These are phyloP conservation scores for Serendipita sp. DNA, from an alignment of 768 basidiomycete species.

Conservation along the genomic window DNA sequence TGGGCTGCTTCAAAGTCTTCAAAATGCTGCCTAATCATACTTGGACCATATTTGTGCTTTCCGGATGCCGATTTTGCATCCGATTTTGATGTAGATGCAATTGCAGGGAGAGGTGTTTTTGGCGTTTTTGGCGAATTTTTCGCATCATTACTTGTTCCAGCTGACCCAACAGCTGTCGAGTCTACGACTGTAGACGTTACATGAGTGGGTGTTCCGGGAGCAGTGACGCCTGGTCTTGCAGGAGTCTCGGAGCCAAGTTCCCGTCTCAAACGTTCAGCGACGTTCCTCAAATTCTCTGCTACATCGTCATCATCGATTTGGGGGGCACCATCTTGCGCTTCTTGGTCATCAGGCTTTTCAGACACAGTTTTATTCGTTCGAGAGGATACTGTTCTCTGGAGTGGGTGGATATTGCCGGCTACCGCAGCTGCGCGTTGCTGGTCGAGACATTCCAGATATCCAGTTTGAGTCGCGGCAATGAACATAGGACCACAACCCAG, in stretches of 20 bases:
- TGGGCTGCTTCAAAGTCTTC: slow-evolving; percentile 14
- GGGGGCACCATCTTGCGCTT: neutral
- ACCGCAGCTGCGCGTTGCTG: slow-evolving; percentile 8
- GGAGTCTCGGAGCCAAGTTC: slow-evolving; percentile 8
- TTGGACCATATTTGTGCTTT: neutral
- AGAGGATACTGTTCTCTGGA: neutral
- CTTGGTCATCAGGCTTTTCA: neutral
- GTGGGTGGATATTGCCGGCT: neutral
- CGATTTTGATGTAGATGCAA: neutral
- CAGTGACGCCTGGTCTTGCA: slow-evolving; percentile 4
- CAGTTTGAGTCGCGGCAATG: slow-evolving; percentile 8
- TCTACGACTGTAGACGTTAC: neutral
- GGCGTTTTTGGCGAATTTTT: neutral
- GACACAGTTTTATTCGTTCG: neutral
- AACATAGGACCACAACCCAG: slow-evolving; percentile 10
- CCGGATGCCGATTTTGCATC: neutral
- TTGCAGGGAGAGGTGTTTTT: neutral
- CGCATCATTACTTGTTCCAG: neutral
- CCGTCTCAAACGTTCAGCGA: slow-evolving; percentile 8
- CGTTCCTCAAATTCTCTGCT: slow-evolving; percentile 7
- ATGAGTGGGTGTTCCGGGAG: neutral
- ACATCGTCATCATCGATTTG: slow-evolving; percentile 6
- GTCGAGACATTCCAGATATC: slow-evolving; percentile 14
- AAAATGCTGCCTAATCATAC: slow-evolving; percentile 9
- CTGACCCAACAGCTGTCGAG: neutral